phyloP scores from a whole-genome alignment of 768 basidiomycete species.

The Gloeopeniophorella convolvens region DNA sequence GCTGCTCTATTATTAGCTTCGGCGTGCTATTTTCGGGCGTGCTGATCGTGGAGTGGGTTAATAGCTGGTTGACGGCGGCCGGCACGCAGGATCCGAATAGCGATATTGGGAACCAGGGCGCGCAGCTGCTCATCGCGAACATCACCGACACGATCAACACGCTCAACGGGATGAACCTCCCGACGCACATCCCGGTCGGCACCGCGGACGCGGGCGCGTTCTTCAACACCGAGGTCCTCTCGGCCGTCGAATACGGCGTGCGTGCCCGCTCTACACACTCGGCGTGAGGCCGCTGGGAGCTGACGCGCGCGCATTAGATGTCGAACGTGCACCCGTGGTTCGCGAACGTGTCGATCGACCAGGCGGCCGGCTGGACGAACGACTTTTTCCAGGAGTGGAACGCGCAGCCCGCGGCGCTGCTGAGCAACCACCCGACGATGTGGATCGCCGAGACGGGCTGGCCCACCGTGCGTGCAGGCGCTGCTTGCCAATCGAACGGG shows the following conservation, averaged over 20 bases:
- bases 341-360: slow-evolving; percentile 61
- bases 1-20: neutral
- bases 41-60: neutral
- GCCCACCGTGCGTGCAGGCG: slow-evolving; percentile 50
- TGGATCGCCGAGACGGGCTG: slow-evolving; percentile 95
- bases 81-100: slow-evolving; percentile 49
- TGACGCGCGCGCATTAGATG: slow-evolving; percentile 61
- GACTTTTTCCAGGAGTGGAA: slow-evolving; percentile 70
- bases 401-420: slow-evolving; percentile 43
- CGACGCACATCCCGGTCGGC: slow-evolving; percentile 62
- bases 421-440: slow-evolving; percentile 71
- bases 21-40: too few relatives aligned
- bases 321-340: slow-evolving; percentile 95
- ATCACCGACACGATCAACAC: slow-evolving; percentile 61
- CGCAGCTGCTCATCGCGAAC: slow-evolving; percentile 52
- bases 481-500: neutral
- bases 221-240: slow-evolving; percentile 67
- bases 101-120: slow-evolving; percentile 53
- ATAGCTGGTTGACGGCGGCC: slow-evolving; percentile 52
- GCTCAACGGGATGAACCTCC: slow-evolving; percentile 49
- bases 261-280: slow-evolving; percentile 34
- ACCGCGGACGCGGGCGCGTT: slow-evolving; percentile 82
- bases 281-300: slow-evolving; percentile 64
- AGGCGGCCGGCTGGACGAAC: slow-evolving; percentile 76
- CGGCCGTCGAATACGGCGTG: slow-evolving; percentile 64